Evolutionary conservation across 768 basidiomycete genomes (phyloP).

Genomic region (Vishniacozyma victoriae): DNA sequence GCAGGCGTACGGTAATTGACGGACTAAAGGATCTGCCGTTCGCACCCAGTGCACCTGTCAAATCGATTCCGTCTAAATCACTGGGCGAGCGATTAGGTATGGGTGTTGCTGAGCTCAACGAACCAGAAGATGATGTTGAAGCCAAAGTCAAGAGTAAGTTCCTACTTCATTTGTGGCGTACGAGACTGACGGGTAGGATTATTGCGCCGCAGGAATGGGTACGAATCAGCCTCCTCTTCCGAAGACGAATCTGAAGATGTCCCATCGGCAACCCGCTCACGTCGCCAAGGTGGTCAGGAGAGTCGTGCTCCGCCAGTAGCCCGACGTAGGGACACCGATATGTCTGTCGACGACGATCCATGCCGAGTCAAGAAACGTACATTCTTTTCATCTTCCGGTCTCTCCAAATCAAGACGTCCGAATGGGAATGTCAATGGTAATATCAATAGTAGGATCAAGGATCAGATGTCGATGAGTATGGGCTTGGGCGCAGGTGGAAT

Average conservation of each 20-base stretch:
- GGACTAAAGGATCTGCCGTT: constrained; percentile 58
- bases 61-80: constrained; percentile 65
- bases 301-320: not conserved
- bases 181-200: constrained; percentile 3
- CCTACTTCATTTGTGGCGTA: constrained; percentile 1
- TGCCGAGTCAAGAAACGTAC: not conserved
- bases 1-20: constrained; percentile 54
- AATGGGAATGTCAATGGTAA: too few relatives aligned
- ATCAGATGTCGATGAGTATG: too few relatives aligned
- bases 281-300: constrained; percentile 1
- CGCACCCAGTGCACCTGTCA: constrained; percentile 81
- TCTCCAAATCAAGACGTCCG: too few relatives aligned
- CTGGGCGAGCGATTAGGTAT: constrained; percentile 51
- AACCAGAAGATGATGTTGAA: constrained; percentile 48
- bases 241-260: constrained; percentile 13
- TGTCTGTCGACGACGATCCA: constrained; percentile 16
- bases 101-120: constrained; percentile 26
- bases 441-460: too few relatives aligned
- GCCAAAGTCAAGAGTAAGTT: constrained; percentile 46
- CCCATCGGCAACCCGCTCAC: not conserved
- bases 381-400: too few relatives aligned
- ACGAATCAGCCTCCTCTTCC: constrained; percentile 5
- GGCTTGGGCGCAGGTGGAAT: too few relatives aligned
- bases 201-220: constrained; percentile 14
- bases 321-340: not conserved